Percentiles rank a stretch among this genome's conserved stretches.
Conservation (phyloP, 1,284 basidiomycete genomes). For the Apiotrichum montevideense region DNA sequence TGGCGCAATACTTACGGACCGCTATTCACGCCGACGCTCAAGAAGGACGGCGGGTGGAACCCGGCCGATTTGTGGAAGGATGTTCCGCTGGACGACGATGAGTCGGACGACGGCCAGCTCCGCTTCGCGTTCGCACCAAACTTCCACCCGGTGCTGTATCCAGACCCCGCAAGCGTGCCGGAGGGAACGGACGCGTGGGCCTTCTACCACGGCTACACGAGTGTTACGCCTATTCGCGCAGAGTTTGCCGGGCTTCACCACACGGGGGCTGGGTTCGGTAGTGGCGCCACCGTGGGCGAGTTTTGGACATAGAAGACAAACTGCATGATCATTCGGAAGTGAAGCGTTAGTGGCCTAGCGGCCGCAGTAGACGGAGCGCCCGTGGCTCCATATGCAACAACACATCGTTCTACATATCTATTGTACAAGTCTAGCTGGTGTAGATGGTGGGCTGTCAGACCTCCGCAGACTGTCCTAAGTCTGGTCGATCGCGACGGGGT, state of each 20-base stretch:
- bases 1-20: conserved; percentile 45
- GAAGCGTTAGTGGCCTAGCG: no score
- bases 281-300: not conserved
- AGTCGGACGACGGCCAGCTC: conserved; percentile 42
- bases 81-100: not conserved
- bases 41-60: conserved; percentile 6
- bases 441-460: no score
- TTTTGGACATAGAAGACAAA: not conserved
- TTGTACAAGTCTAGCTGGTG: no score
- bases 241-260: conserved; percentile 24
- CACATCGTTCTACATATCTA: no score
- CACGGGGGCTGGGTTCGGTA: conserved; percentile 20
- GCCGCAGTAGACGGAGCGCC: no score
- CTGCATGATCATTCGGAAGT: no score
- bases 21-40: conserved; percentile 36
- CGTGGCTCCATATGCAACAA: no score
- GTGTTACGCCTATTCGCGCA: conserved; percentile 36
- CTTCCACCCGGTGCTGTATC: conserved; percentile 62
- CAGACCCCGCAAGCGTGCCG: conserved; percentile 56
- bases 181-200: conserved; percentile 67
- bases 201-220: conserved; percentile 38
- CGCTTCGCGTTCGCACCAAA: conserved; percentile 77
- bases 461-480: not conserved
- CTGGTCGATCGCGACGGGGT: not conserved
- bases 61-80: conserved; percentile 5